Conservation (phyloP, 1,284 basidiomycete genomes). For the Papiliotrema fonsecae region DNA sequence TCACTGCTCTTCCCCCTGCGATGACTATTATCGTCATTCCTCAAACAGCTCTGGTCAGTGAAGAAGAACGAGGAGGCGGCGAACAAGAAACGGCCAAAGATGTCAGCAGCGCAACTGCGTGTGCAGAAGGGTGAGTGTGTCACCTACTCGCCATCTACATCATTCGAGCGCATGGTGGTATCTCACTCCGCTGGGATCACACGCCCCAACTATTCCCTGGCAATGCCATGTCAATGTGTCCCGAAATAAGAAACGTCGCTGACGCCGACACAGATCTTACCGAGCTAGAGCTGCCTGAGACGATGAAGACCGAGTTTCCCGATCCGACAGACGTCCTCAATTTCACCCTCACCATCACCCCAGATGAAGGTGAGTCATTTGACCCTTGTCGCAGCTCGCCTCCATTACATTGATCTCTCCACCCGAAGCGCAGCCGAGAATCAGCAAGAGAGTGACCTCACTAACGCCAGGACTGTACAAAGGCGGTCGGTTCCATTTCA, state of each 20-base stretch:
- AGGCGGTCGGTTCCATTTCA: constrained; percentile 88
- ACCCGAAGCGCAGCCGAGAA: no score
- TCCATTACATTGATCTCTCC: no score
- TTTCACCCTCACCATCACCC: constrained; percentile 90
- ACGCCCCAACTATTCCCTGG: no score
- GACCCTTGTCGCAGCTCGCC: no score
- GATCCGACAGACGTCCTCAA: constrained; percentile 90
- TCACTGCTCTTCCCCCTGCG: no score
- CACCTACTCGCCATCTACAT: neutral
- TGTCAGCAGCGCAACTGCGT: constrained; percentile 91
- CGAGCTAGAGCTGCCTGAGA: constrained; percentile 90
- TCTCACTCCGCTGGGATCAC: no score
- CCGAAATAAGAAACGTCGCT: no score
- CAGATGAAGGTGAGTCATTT: constrained; percentile 83
- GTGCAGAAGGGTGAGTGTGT: constrained; percentile 84
- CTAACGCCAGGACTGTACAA: constrained; percentile 86
- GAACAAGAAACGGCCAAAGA: constrained; percentile 93
- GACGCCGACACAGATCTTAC: constrained; percentile 88
- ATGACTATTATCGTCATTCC: no score
- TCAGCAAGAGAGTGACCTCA: constrained; percentile 1
- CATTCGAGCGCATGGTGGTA: no score
- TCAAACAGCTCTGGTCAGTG: constrained; percentile 92
- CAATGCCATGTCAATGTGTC: no score
- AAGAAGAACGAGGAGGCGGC: constrained; percentile 91
- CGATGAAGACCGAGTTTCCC: constrained; percentile 92